Conservation (phyloP, 2,329 filamentous ascomycete genomes). For the Apiospora aurea region DNA sequence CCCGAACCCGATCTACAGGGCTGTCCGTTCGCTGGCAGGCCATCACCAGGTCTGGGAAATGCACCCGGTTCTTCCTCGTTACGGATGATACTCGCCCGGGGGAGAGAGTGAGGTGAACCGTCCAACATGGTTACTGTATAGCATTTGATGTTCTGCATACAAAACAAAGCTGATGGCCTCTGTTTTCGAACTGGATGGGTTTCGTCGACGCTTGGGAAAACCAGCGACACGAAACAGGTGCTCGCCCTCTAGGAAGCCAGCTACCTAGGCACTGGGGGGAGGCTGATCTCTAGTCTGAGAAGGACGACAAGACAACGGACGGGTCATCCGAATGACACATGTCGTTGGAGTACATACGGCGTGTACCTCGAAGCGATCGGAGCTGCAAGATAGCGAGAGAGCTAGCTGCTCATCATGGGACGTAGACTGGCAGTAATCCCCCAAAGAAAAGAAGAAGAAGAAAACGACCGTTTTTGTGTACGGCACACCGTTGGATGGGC, state of each 20-base stretch:
- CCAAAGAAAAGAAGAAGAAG: not conserved
- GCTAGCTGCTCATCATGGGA: not conserved
- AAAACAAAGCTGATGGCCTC: not conserved
- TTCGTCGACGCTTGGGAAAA: not conserved
- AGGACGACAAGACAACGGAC: not conserved
- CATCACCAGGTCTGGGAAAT: not conserved
- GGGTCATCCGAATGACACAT: slow-evolving; percentile 9
- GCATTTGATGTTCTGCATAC: not conserved
- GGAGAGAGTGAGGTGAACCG: not conserved
- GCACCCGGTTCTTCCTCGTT: not conserved
- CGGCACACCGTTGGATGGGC: not conserved
- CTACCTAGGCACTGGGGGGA: not conserved
- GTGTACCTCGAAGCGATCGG: slow-evolving; percentile 6
- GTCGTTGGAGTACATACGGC: not conserved
- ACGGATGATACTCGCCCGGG: not conserved
- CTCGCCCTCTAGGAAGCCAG: not conserved
- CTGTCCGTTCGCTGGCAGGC: not conserved
- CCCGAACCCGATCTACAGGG: slow-evolving; percentile 5
- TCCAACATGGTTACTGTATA: not conserved
- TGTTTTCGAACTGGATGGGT: not conserved
- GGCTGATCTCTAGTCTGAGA: not conserved
- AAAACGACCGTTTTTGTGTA: not conserved
- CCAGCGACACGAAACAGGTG: not conserved
- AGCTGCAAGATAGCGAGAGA: not conserved
- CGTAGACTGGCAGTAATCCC: not conserved